These are phyloP conservation scores for Candida frijolesensis DNA, from an alignment of 1,139 yeast genomes.

Conservation along the genomic window DNA sequence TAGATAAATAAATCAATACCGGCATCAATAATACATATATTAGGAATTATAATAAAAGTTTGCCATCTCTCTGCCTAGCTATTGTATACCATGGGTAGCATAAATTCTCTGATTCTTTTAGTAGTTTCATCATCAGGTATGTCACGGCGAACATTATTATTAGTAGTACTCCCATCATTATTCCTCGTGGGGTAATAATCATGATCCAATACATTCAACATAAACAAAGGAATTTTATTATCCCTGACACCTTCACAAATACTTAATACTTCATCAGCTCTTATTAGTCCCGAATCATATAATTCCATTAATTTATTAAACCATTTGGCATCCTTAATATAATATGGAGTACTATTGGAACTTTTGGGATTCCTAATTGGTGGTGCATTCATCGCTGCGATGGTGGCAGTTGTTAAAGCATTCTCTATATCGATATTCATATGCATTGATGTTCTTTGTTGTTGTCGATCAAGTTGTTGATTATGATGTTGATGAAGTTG, in stretches of 20 bases:
- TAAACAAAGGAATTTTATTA: conserved; percentile 40
- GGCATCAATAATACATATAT: not conserved
- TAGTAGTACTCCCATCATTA: not conserved
- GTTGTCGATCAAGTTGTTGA: conserved; percentile 1
- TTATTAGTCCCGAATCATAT: conserved; percentile 31
- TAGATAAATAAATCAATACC: not conserved
- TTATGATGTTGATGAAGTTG: not conserved
- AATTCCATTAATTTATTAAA: conserved; percentile 36
- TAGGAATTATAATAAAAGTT: not conserved
- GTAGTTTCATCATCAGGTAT: conserved; percentile 37
- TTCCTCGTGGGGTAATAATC: conserved; percentile 30
- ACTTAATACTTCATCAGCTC: conserved; percentile 35
- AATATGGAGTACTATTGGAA: conserved; percentile 23
- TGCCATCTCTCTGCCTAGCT: not conserved
- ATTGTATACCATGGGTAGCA: conserved; percentile 39
- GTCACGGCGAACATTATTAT: conserved; percentile 14
- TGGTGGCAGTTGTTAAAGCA: conserved; percentile 35
- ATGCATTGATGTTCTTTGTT: conserved; percentile 12
- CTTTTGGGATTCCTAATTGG: conserved; percentile 30
- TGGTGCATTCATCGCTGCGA: conserved; percentile 39
- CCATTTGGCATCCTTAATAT: conserved; percentile 45
- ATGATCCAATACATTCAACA: conserved; percentile 42
- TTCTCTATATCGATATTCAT: conserved; percentile 28
- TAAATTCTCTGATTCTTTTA: conserved; percentile 36
- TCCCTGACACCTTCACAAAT: conserved; percentile 45